Conservation (phyloP, 345 rosid genomes). For the Orychophragmus violaceus region DNA sequence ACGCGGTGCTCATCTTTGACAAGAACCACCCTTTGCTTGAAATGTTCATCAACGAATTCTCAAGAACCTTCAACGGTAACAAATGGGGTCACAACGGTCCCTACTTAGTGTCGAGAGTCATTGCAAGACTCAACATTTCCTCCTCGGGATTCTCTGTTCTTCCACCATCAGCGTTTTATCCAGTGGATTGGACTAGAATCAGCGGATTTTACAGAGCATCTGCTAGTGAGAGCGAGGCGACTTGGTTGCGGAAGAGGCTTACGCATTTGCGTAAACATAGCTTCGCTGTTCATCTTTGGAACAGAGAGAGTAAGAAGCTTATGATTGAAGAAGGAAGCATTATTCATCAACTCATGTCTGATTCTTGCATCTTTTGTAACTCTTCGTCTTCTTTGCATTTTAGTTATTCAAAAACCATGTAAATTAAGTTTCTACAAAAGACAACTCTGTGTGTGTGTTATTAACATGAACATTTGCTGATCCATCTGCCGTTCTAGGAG, state of each 20-base stretch:
- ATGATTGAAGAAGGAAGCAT: conserved; percentile 62
- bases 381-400: conserved; percentile 34
- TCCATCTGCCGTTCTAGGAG: too few species aligned
- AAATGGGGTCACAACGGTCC: conserved; percentile 99
- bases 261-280: conserved; percentile 42
- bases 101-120: conserved; percentile 78
- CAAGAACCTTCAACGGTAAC: conserved; percentile 73
- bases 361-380: conserved; percentile 67
- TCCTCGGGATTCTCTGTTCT: conserved; percentile 47
- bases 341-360: conserved; percentile 41
- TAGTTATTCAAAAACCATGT: background rate
- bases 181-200: conserved; percentile 71
- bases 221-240: conserved; percentile 36
- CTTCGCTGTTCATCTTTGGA: conserved; percentile 77
- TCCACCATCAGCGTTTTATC: conserved; percentile 85
- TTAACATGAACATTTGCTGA: too few species aligned
- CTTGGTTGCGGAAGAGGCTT: conserved; percentile 43
- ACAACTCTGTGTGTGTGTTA: background rate
- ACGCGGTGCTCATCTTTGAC: conserved; percentile 76
- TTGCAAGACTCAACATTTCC: conserved; percentile 36
- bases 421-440: background rate
- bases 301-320: conserved; percentile 65
- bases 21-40: conserved; percentile 65
- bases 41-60: conserved; percentile 76
- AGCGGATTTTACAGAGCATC: conserved; percentile 48